Evolutionary conservation across 768 basidiomycete genomes (phyloP).

Genomic region (Mycena sanguinolenta): DNA sequence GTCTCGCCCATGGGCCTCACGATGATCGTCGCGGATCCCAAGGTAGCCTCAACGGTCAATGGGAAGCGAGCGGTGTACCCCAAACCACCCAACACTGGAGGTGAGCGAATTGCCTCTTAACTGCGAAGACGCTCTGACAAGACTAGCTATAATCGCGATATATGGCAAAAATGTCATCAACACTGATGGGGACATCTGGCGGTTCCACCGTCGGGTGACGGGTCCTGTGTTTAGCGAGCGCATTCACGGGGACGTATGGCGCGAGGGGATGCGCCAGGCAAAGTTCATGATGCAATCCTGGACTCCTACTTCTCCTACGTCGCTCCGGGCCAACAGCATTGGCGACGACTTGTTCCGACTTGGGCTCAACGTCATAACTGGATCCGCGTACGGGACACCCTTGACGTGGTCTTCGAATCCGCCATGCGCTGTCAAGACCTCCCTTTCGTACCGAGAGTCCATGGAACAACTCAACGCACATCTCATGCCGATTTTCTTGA

Average conservation of each 20-base stretch:
- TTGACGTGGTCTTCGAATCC: slow-evolving; percentile 17
- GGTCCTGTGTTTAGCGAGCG: slow-evolving; percentile 31
- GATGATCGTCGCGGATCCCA: slow-evolving; percentile 30
- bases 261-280: slow-evolving; percentile 13
- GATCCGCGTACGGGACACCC: slow-evolving; percentile 27
- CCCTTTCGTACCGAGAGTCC: slow-evolving; percentile 21
- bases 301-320: background rate
- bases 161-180: slow-evolving; percentile 33
- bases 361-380: slow-evolving; percentile 29
- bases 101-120: slow-evolving; percentile 1
- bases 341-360: slow-evolving; percentile 17
- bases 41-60: slow-evolving; percentile 20
- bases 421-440: slow-evolving; percentile 6
- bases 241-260: slow-evolving; percentile 30
- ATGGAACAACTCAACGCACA: slow-evolving; percentile 29
- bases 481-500: slow-evolving; percentile 27
- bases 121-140: background rate
- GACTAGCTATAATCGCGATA: slow-evolving; percentile 25
- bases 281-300: slow-evolving; percentile 21
- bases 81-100: slow-evolving; percentile 33
- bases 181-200: slow-evolving; percentile 28
- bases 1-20: slow-evolving; percentile 19
- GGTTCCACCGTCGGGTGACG: slow-evolving; percentile 28
- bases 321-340: background rate
- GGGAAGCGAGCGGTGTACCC: slow-evolving; percentile 13